These are phyloP conservation scores for Daucus carota DNA, from an alignment of 129 eudicot species.

Conservation along the genomic window DNA sequence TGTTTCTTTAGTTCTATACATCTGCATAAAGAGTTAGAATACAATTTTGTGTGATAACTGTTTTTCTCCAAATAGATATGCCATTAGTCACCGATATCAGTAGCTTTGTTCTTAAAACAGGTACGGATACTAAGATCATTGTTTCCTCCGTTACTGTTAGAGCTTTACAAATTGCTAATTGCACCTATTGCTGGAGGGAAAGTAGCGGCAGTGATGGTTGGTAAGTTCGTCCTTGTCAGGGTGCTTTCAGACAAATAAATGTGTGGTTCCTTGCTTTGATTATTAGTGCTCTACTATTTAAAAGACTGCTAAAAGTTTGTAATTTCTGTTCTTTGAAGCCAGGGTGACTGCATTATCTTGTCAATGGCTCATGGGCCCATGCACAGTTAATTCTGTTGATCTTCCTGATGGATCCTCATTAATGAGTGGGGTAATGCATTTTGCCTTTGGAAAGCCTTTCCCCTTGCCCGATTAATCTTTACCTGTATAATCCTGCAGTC, in stretches of 20 bases:
- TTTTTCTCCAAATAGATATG: not conserved
- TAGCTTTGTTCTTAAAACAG: slow-evolving; percentile 21
- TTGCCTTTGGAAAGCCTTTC: not conserved
- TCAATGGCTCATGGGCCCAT: slow-evolving; percentile 91
- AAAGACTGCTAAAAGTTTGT: slow-evolving; percentile 15
- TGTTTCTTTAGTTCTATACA: not conserved
- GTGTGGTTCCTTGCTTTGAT: not conserved
- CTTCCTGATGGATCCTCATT: slow-evolving; percentile 70
- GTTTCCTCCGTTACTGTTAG: slow-evolving; percentile 73
- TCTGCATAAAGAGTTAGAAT: not conserved
- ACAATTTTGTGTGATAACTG: not conserved
- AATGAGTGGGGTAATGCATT: slow-evolving; percentile 61
- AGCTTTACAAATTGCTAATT: slow-evolving; percentile 65
- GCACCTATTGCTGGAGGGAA: slow-evolving; percentile 78
- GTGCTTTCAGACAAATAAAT: not conserved
- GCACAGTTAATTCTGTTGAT: slow-evolving; percentile 63
- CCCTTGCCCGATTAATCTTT: not conserved
- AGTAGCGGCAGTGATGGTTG: slow-evolving; percentile 79
- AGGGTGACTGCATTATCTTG: slow-evolving; percentile 91
- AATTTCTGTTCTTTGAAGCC: slow-evolving; percentile 48
- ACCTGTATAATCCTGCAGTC: slow-evolving; percentile 2
- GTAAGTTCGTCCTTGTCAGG: slow-evolving; percentile 36
- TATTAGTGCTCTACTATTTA: not conserved
- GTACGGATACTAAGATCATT: slow-evolving; percentile 64
- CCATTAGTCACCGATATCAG: not conserved